Conservation (phyloP, 2,329 filamentous ascomycete species). For the Talaromyces marneffei region DNA sequence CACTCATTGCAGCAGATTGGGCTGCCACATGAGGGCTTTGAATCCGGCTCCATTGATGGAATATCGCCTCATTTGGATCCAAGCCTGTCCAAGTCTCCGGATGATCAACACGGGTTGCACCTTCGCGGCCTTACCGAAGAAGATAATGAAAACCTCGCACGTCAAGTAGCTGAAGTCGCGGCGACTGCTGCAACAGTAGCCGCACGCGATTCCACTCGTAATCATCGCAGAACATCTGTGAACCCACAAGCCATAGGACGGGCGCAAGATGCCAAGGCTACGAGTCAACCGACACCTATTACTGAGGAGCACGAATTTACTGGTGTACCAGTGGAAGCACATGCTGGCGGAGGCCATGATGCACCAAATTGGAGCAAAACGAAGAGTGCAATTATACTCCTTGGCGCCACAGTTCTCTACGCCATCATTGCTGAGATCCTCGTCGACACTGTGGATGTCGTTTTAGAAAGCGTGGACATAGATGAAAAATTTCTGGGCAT, state of each 20-base stretch:
- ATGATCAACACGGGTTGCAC: slow-evolving; percentile 25
- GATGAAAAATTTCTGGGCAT: slow-evolving; percentile 98
- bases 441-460: slow-evolving; percentile 95
- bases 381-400: slow-evolving; percentile 84
- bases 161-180: slow-evolving; percentile 87
- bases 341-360: slow-evolving; percentile 70
- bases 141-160: slow-evolving; percentile 73
- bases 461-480: slow-evolving; percentile 80
- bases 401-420: slow-evolving; percentile 84
- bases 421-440: slow-evolving; percentile 96
- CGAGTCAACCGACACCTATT: slow-evolving; percentile 32
- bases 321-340: slow-evolving; percentile 34
- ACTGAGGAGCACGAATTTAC: slow-evolving; percentile 46
- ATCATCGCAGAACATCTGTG: slow-evolving; percentile 46
- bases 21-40: slow-evolving; percentile 42
- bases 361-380: slow-evolving; percentile 95
- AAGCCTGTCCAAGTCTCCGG: slow-evolving; percentile 54
- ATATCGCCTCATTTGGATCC: slow-evolving; percentile 62
- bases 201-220: slow-evolving; percentile 64
- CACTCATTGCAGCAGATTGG: slow-evolving; percentile 84
- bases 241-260: slow-evolving; percentile 27
- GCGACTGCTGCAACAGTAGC: slow-evolving; percentile 85
- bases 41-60: slow-evolving; percentile 20
- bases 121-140: slow-evolving; percentile 67
- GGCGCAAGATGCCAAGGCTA: slow-evolving; percentile 29